Evolutionary conservation across 192 early-diverging fungal genomes (phyloP).

Genomic region (Coemansia sp.): DNA sequence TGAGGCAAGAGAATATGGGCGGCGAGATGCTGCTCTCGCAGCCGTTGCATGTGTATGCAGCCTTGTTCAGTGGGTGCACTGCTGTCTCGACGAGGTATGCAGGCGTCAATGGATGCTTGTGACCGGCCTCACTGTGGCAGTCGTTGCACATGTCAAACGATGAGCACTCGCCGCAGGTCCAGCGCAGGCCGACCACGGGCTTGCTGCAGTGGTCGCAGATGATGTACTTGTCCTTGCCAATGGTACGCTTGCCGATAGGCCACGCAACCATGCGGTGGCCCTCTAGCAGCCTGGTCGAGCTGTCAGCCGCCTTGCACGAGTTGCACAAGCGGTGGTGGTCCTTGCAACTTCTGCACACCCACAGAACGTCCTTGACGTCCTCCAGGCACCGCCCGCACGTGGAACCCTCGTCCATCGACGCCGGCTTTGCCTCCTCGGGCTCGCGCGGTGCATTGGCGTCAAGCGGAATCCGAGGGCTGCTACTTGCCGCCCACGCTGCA

Average conservation of each 20-base stretch:
- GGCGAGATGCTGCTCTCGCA: conserved; percentile 22
- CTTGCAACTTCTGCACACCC: conserved; percentile 34
- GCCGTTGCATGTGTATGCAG: conserved; percentile 32
- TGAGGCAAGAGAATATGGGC: conserved; percentile 30
- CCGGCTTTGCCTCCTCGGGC: conserved; percentile 14
- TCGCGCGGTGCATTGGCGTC: conserved; percentile 36
- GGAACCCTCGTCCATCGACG: not conserved
- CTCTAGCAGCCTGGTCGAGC: not conserved
- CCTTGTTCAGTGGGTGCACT: conserved; percentile 8
- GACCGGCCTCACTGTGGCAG: conserved; percentile 45
- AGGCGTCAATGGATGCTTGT: conserved; percentile 27
- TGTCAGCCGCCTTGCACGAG: conserved; percentile 22
- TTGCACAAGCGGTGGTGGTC: conserved; percentile 41
- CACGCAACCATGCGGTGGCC: conserved; percentile 34
- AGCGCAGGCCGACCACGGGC: conserved; percentile 51
- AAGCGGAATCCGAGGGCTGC: conserved; percentile 23
- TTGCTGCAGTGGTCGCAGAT: conserved; percentile 58
- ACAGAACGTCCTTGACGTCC: conserved; percentile 26
- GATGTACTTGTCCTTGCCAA: conserved; percentile 39
- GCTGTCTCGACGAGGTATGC: conserved; percentile 28
- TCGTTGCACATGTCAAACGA: conserved; percentile 67
- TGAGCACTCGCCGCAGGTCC: conserved; percentile 59
- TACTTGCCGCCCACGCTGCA: conserved; percentile 33
- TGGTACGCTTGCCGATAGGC: conserved; percentile 26
- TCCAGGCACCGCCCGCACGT: conserved; percentile 21